Evolutionary conservation across 371 early-diverging fungal species (phyloP).

Genomic region (Rhizopus arrhizus): DNA sequence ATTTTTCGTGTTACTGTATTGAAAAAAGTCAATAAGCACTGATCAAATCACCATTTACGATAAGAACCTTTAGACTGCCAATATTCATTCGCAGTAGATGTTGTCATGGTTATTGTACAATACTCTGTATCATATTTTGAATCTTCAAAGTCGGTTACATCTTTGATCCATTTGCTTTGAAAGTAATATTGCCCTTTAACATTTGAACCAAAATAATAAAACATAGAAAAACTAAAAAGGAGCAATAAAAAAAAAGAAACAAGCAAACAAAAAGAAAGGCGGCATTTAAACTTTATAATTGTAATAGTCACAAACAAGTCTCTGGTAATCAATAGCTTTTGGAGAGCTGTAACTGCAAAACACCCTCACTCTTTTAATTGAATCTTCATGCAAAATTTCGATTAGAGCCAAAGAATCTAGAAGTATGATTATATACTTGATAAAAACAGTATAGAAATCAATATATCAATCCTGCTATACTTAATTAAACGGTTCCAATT

Average conservation of each 20-base stretch:
- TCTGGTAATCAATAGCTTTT: too few relatives aligned
- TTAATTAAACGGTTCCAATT: too few relatives aligned
- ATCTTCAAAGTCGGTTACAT: neutral
- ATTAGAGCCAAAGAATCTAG: too few relatives aligned
- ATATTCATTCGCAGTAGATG: conserved; percentile 1
- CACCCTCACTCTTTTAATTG: too few relatives aligned
- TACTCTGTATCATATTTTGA: neutral
- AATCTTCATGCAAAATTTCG: too few relatives aligned
- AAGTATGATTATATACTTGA: too few relatives aligned
- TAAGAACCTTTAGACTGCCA: conserved; percentile 1
- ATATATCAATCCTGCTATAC: too few relatives aligned
- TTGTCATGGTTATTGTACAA: conserved; percentile 2
- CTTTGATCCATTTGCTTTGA: conserved; percentile 3
- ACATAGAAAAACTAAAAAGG: neutral
- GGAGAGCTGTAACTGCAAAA: too few relatives aligned
- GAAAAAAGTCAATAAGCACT: neutral
- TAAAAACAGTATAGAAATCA: too few relatives aligned
- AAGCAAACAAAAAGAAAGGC: neutral
- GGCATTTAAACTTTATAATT: neutral
- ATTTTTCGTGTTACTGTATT: neutral
- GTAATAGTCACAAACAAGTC: neutral
- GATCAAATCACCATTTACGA: neutral
- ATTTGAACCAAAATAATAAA: conserved; percentile 1
- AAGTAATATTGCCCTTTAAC: neutral
- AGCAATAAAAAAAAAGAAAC: neutral